Conservation (phyloP, 1,284 basidiomycete genomes). For the Abortiporus biennis region DNA sequence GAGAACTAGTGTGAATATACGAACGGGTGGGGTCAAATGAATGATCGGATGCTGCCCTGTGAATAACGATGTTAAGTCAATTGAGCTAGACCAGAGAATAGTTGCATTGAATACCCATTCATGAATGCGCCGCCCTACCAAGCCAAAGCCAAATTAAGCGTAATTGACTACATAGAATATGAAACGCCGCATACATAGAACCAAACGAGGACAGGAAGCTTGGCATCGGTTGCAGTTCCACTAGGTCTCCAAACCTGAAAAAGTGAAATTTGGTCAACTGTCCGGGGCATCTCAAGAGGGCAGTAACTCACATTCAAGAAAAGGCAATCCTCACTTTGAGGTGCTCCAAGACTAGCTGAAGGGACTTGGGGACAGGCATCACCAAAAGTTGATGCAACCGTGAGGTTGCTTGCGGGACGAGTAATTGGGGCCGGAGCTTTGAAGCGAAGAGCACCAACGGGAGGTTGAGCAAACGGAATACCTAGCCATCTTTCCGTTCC, state of each 20-base stretch:
- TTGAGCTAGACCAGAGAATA: background rate
- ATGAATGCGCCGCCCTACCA: constrained; percentile 47
- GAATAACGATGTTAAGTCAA: constrained; percentile 3
- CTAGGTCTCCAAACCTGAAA: constrained; percentile 37
- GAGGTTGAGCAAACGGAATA: constrained; percentile 62
- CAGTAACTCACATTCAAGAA: constrained; percentile 35
- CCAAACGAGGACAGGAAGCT: constrained; percentile 46
- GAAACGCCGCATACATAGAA: constrained; percentile 37
- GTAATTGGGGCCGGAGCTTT: constrained; percentile 51
- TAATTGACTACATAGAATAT: background rate
- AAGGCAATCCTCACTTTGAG: constrained; percentile 49
- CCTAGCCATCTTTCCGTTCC: constrained; percentile 52
- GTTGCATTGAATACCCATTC: constrained; percentile 26
- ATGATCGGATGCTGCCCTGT: constrained; percentile 38
- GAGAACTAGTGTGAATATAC: constrained; percentile 9
- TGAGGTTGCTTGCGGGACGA: constrained; percentile 23
- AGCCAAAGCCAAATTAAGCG: background rate
- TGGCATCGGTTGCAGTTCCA: constrained; percentile 25
- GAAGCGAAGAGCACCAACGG: constrained; percentile 48
- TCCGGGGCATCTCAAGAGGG: background rate
- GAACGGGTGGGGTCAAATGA: constrained; percentile 40
- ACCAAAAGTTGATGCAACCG: constrained; percentile 45
- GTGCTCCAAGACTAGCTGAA: constrained; percentile 34
- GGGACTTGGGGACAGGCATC: constrained; percentile 51
- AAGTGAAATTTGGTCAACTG: background rate